Evolutionary conservation across 2,329 filamentous ascomycete genomes (phyloP).

Genomic region (Daldinia sp.): DNA sequence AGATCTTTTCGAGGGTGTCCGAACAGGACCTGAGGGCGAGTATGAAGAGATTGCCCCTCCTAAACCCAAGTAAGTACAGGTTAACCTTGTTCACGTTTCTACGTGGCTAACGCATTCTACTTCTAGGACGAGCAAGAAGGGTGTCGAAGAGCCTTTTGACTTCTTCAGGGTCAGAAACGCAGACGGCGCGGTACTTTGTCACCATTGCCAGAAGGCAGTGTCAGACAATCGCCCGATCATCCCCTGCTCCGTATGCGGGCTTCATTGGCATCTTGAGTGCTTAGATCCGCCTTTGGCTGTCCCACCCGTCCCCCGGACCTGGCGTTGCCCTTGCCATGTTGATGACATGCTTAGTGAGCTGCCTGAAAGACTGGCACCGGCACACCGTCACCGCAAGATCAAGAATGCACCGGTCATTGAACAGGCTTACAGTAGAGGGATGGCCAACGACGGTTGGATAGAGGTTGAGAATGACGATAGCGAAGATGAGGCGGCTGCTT

Average conservation of each 20-base stretch:
- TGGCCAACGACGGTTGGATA: conserved; percentile 77
- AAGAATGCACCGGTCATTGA: conserved; percentile 66
- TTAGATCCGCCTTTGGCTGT: conserved; percentile 85
- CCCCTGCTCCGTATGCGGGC: conserved; percentile 81
- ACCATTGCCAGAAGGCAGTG: conserved; percentile 76
- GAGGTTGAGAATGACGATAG: conserved; percentile 74
- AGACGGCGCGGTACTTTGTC: conserved; percentile 83
- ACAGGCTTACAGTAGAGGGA: conserved; percentile 70
- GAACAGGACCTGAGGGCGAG: conserved; percentile 79
- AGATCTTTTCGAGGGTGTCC: conserved; percentile 83
- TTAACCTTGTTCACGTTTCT: neutral
- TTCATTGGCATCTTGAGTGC: conserved; percentile 94
- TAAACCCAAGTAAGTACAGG: conserved; percentile 67
- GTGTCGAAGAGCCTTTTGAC: conserved; percentile 73
- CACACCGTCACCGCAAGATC: conserved; percentile 71
- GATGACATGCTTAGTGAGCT: conserved; percentile 77
- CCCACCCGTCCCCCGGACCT: conserved; percentile 80
- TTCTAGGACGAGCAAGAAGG: conserved; percentile 62
- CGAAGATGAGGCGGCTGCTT: conserved; percentile 61
- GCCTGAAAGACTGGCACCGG: conserved; percentile 67
- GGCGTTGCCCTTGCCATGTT: conserved; percentile 89
- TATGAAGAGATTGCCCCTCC: conserved; percentile 76
- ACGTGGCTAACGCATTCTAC: conserved; percentile 50
- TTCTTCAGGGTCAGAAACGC: conserved; percentile 76
- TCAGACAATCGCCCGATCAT: conserved; percentile 78